These are phyloP conservation scores for Thelonectria rubi DNA, from an alignment of 2,329 filamentous ascomycete genomes.

Conservation along the genomic window DNA sequence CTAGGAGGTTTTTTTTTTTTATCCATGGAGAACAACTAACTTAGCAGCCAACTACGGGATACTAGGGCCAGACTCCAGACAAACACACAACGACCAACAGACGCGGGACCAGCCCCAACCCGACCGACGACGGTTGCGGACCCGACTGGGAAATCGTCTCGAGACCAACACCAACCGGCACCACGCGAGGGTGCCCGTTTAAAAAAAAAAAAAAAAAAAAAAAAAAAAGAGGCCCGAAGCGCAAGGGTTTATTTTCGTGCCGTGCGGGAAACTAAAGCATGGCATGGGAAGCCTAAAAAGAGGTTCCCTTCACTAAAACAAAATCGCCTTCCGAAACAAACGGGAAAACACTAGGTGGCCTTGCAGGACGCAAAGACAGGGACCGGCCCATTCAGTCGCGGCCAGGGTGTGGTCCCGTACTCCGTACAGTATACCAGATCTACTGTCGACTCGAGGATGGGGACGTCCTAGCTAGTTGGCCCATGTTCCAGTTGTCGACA, in stretches of 20 bases:
- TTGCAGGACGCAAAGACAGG: conserved; percentile 9
- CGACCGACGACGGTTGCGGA: no score
- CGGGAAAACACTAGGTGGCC: no score
- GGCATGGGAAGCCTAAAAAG: not conserved
- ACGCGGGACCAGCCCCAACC: no score
- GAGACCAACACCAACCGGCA: no score
- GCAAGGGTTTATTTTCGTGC: no score
- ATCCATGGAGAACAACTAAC: not conserved
- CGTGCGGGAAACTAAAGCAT: not conserved
- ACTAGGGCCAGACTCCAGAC: no score
- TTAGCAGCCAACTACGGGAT: no score
- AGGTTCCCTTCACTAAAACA: not conserved
- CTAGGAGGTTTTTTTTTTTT: not conserved
- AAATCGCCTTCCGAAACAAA: conserved; percentile 7
- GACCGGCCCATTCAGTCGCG: conserved; percentile 17
- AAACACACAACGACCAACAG: no score
- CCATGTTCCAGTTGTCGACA: not conserved
- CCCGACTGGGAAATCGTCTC: no score
- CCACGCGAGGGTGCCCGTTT: no score
- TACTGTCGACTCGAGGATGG: conserved; percentile 13
- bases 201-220: no score
- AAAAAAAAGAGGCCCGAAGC: no score
- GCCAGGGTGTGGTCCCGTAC: conserved; percentile 9
- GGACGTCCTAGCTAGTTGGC: not conserved
- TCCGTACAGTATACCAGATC: conserved; percentile 26